Conservation (phyloP, 106 monocot species). For the Dioscorea alata region DNA sequence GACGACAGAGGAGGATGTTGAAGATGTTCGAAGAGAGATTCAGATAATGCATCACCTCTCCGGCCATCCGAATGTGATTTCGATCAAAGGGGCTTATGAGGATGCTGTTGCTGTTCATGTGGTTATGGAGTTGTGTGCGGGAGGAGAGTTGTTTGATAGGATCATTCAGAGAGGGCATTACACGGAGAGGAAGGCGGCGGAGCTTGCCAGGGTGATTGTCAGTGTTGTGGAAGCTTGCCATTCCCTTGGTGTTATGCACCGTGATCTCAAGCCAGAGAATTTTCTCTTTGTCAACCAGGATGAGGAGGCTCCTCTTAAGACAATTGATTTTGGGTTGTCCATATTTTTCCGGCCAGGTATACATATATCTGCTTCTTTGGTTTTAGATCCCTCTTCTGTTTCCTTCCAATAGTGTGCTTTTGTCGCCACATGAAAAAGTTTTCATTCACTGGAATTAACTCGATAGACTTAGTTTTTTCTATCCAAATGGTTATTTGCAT, state of each 20-base stretch:
- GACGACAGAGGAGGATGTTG: conserved; percentile 56
- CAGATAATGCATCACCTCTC: conserved; percentile 74
- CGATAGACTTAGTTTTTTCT: too few species aligned
- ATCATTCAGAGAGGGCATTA: conserved; percentile 66
- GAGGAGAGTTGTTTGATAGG: conserved; percentile 63
- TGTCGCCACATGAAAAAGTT: too few species aligned
- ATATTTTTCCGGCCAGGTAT: conserved; percentile 66
- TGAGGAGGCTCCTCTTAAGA: conserved; percentile 50
- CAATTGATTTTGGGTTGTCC: conserved; percentile 64
- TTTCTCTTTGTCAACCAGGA: conserved; percentile 54
- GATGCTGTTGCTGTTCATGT: conserved; percentile 61
- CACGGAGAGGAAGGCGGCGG: conserved; percentile 65
- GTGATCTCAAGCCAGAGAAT: conserved; percentile 68
- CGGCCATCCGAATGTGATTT: conserved; percentile 55
- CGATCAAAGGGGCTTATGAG: conserved; percentile 55
- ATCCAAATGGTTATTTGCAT: too few species aligned
- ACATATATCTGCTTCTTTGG: too few species aligned
- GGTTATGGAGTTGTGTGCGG: conserved; percentile 64
- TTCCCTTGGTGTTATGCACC: conserved; percentile 66
- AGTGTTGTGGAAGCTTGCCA: conserved; percentile 56
- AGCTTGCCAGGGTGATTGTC: conserved; percentile 55
- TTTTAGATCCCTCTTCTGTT: too few species aligned
- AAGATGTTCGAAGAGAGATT: conserved; percentile 71
- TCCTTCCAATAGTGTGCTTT: too few species aligned
- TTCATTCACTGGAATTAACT: too few species aligned